Conservation (phyloP, 225 moss, liverwort and hornwort species). For the Pleurozium schreberi region DNA sequence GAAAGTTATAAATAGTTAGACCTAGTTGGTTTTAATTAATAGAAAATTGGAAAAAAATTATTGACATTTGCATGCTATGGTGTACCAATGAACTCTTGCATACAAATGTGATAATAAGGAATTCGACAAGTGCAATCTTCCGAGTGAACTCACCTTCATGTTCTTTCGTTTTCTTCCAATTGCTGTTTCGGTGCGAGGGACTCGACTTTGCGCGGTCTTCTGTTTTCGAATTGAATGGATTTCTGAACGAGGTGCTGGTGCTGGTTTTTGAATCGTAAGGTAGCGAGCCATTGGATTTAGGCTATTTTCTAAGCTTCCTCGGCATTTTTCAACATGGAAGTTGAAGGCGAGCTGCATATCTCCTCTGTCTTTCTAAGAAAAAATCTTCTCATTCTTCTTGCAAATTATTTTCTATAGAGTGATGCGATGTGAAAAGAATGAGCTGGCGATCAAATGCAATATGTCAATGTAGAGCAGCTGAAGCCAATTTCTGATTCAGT, state of each 20-base stretch:
- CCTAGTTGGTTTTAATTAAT: neutral
- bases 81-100: neutral
- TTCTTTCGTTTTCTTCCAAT: neutral
- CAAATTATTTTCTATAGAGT: neutral
- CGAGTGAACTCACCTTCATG: neutral
- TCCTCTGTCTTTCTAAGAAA: neutral
- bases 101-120: too few relatives aligned
- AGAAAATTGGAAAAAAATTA: neutral
- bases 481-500: neutral
- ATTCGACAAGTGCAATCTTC: neutral
- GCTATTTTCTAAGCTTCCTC: neutral
- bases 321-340: slow-evolving; percentile 4
- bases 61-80: neutral
- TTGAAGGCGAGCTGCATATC: slow-evolving; percentile 1
- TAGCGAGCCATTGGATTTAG: neutral
- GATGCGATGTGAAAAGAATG: neutral
- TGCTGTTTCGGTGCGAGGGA: neutral
- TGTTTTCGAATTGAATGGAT: neutral
- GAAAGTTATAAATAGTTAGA: neutral
- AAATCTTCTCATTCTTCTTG: neutral
- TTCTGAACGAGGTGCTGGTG: neutral
- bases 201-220: neutral
- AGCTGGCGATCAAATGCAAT: neutral
- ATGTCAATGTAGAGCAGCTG: neutral
- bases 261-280: neutral